A percentile compares a stretch with the other conserved stretches of the same genome.
Evolutionary conservation across 2,329 filamentous ascomycete species (phyloP).

Genomic region (Stemphylium lycopersici): DNA sequence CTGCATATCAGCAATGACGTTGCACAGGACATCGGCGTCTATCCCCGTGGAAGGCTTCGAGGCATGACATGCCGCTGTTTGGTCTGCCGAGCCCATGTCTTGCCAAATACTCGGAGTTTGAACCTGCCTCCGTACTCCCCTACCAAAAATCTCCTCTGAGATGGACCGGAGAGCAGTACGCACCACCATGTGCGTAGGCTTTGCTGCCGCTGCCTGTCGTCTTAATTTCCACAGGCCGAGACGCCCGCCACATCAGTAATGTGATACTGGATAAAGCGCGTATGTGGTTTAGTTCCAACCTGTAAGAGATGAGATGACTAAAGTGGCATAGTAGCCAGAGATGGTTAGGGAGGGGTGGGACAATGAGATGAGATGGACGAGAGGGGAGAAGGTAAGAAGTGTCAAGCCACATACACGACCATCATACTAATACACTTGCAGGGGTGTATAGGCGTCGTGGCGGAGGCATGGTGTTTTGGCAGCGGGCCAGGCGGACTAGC

Average conservation of each 20-base stretch:
- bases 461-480: not conserved
- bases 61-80: not conserved
- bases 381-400: not conserved
- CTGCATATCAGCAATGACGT: slow-evolving; percentile 1
- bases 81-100: not conserved
- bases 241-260: not conserved
- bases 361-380: not conserved
- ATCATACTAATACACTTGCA: not conserved
- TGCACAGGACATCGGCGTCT: not conserved
- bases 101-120: not conserved
- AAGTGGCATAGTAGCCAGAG: not conserved
- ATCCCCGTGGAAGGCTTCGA: not conserved
- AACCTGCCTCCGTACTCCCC: not conserved
- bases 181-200: not conserved
- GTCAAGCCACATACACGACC: not conserved
- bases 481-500: not conserved
- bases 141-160: not conserved
- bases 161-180: not conserved
- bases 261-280: not conserved
- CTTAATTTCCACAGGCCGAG: not conserved
- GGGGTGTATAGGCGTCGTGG: not conserved
- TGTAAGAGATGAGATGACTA: not conserved
- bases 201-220: not conserved
- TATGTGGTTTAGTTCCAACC: not conserved
- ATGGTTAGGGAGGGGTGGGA: not conserved